Percentiles rank a stretch among this genome's conserved stretches.
phyloP scores from a whole-genome alignment of 2,329 filamentous ascomycete species.

The Pseudopyricularia javanii region DNA sequence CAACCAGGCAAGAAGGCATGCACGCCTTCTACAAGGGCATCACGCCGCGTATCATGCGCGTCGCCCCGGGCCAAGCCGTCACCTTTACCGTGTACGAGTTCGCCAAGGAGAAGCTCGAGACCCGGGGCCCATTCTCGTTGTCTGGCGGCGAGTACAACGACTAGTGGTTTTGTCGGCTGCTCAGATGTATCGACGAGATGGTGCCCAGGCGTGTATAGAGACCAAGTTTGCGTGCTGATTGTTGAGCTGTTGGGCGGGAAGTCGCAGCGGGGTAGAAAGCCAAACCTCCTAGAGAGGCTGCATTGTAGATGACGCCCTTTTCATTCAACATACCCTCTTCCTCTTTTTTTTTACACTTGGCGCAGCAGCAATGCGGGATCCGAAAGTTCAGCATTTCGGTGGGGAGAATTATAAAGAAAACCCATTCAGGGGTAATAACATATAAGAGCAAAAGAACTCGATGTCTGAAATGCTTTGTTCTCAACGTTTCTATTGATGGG shows the following conservation, averaged over 20 bases:
- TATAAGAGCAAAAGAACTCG: too few species aligned
- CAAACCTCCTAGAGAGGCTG: too few species aligned
- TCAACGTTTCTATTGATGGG: background rate
- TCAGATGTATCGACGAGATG: background rate
- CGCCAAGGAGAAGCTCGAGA: constrained; percentile 61
- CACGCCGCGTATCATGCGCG: constrained; percentile 92
- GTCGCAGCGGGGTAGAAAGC: background rate
- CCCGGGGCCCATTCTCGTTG: constrained; percentile 45
- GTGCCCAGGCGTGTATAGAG: background rate
- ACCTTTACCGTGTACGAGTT: constrained; percentile 70
- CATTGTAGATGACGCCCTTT: too few species aligned
- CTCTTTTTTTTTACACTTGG: constrained; percentile 1
- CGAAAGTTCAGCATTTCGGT: too few species aligned
- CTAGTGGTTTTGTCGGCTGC: constrained; percentile 18
- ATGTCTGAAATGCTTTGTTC: background rate
- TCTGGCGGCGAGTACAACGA: constrained; percentile 57
- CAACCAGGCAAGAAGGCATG: constrained; percentile 69
- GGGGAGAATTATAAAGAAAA: too few species aligned
- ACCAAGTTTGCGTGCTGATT: background rate
- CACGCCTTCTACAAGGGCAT: constrained; percentile 99
- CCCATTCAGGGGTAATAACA: background rate
- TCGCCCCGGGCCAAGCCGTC: constrained; percentile 84
- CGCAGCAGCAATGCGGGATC: too few species aligned
- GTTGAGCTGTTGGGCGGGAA: background rate
- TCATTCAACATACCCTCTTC: background rate